Base-by-base conservation (phyloP, 441 rosid genomes). In the Erodium trifolium region DNA sequence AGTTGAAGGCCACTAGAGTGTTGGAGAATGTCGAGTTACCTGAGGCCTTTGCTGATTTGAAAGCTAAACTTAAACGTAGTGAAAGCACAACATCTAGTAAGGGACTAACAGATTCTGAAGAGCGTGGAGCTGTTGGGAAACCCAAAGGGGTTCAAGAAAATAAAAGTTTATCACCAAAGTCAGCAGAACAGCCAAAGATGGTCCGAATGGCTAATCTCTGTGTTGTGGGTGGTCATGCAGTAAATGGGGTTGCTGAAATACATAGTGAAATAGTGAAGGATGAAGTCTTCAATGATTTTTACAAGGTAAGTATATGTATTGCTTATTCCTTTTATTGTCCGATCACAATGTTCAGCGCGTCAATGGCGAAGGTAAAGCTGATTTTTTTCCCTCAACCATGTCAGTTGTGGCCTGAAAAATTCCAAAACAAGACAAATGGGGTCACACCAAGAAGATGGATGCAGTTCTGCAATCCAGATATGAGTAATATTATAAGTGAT, bases 401-500 rank as follows among this genome's bases (percentile, higher is more conserved):
- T 79, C 88, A 91, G 97, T 72, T 93, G 76, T 93, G 97, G 93
- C 99, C 95, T 0, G 81, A 82, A 35, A 93, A 91, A 68, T 93
- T 93, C 76, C 95, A 89, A 79, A 93, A 93, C 74, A 91, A 93
- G 78, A 93, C 97, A 73, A 93, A 93, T 66, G 99, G 99, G 71
- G 99, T 93, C 75, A 91, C 99, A 27, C 97, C 99, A 31, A 86
- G 97, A 76, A 86, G 99, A 79, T 93, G 97, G 97, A 87, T 91
- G 37, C 76, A 72, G 14, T 93, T 93, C 79, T 91, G 97, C 80
- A 91, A 93, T 81, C 92, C 92, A 0, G 81, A 78, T 34, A 80
- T 93, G 79, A 93, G 97, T 82, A 79, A 86, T 68, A 83, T 91
- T 67, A 85, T 93, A 70, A 93, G 92, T 2, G 76, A 77, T 39